A percentile compares a stretch with the other conserved stretches of the same genome.
Evolutionary conservation across 441 rosid species (phyloP).

Genomic region (Populus hybrid): DNA sequence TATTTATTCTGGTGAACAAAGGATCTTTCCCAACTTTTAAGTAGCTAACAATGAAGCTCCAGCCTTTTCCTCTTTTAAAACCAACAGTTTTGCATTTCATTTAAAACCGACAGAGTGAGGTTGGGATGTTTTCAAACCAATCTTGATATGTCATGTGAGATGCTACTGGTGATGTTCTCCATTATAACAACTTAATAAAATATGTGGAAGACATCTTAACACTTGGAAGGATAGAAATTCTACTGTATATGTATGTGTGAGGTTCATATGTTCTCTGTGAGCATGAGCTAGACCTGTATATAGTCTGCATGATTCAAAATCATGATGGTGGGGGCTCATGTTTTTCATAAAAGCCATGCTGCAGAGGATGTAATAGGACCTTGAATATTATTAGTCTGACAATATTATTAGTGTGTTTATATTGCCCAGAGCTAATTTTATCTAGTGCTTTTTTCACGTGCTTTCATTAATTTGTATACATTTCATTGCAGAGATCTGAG

Average conservation of each 20-base stretch:
- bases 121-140: not conserved
- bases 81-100: no score
- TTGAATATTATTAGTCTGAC: not conserved
- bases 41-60: no score
- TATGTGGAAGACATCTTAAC: not conserved
- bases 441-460: not conserved
- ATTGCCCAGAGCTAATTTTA: not conserved
- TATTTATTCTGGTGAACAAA: not conserved
- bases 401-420: not conserved
- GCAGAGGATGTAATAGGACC: not conserved
- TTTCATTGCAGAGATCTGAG: not conserved
- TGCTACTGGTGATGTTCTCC: not conserved
- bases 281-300: not conserved
- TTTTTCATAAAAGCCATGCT: not conserved
- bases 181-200: not conserved
- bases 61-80: no score
- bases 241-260: no score
- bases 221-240: no score
- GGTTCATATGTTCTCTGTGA: not conserved
- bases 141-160: not conserved
- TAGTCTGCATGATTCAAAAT: not conserved
- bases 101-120: no score
- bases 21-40: no score
- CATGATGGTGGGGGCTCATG: not conserved
- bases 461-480: not conserved